Conservation (phyloP, 2,329 filamentous ascomycete species). For the Dothistroma pini region DNA sequence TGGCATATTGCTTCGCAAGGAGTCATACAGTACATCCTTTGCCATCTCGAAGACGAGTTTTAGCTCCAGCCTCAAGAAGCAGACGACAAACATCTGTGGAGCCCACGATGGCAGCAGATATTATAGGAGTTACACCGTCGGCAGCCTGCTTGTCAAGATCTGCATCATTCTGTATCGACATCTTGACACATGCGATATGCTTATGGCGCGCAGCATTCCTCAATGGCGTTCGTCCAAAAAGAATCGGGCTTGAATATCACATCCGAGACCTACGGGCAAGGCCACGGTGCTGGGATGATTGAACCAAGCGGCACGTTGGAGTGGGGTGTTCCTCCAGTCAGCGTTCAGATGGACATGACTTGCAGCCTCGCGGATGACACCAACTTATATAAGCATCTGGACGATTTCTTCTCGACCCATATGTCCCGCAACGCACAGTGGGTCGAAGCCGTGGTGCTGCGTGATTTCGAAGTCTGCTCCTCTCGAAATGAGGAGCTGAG, state of each 20-base stretch:
- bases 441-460: not conserved
- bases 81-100: not conserved
- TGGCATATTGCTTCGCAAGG: not conserved
- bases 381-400: slow-evolving; percentile 1
- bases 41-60: not conserved
- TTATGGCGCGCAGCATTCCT: not conserved
- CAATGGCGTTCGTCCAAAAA: not conserved
- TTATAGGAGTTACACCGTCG: not conserved
- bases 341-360: not conserved
- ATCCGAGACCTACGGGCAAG: not conserved
- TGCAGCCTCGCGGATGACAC: slow-evolving; percentile 3
- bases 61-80: not conserved
- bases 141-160: not conserved
- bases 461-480: slow-evolving; percentile 4
- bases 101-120: not conserved
- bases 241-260: not conserved
- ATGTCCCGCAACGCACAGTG: slow-evolving; percentile 2
- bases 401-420: slow-evolving; percentile 6
- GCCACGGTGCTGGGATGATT: not conserved
- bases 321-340: not conserved
- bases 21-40: slow-evolving; percentile 1
- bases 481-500: slow-evolving; percentile 2
- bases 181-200: not conserved
- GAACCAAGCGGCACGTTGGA: not conserved
- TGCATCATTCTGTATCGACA: not conserved